phyloP scores from a whole-genome alignment of 331 rosid genomes.

The Dryas integrifolia region DNA sequence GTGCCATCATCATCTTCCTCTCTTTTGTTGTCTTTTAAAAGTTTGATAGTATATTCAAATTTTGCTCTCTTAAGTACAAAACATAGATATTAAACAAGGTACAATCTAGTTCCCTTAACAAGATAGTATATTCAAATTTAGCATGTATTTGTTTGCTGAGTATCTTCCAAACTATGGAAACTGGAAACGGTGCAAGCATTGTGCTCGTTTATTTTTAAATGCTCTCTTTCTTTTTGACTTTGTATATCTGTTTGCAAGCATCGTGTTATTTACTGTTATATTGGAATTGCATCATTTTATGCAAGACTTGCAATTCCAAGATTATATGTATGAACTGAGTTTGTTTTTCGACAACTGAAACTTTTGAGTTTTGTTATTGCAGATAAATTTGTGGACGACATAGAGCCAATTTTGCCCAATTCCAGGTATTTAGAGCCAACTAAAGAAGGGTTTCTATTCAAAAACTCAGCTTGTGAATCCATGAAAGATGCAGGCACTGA shows the following conservation, averaged over 20 bases:
- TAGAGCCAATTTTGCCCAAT: conserved; percentile 53
- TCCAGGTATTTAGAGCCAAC: conserved; percentile 50
- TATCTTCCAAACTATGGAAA: neutral
- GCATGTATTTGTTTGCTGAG: neutral
- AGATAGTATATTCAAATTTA: neutral
- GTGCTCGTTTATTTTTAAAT: neutral
- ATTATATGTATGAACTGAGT: neutral
- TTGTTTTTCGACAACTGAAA: neutral
- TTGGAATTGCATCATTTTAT: neutral
- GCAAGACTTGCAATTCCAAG: neutral
- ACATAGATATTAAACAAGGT: neutral
- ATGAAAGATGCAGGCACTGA: conserved; percentile 57
- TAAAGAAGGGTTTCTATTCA: conserved; percentile 63
- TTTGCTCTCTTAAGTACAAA: conserved; percentile 8
- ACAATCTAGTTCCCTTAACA: neutral
- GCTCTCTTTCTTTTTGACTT: neutral
- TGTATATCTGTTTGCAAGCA: neutral
- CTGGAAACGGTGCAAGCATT: neutral
- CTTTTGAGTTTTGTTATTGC: conserved; percentile 33
- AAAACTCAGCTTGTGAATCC: conserved; percentile 43
- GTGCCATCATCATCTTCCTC: conserved; percentile 20
- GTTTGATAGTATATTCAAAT: conserved; percentile 5
- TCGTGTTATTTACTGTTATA: neutral
- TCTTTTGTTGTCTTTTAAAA: conserved; percentile 16
- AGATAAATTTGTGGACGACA: conserved; percentile 81